Evolutionary conservation across 192 early-diverging fungal species (phyloP).

Genomic region (Coemansia sp.): DNA sequence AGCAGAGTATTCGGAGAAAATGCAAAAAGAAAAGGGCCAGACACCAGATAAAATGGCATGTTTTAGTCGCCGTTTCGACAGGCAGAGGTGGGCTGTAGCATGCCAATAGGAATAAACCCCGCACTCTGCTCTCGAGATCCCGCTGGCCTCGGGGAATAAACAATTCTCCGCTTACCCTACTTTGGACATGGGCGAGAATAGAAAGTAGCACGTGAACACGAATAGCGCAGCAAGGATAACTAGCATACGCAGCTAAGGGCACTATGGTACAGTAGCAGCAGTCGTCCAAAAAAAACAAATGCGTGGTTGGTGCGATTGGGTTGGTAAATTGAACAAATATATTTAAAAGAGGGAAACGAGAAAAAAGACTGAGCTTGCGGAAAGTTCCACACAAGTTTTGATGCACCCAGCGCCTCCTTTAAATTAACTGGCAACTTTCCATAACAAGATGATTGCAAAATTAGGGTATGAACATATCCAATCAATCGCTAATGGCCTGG

Average conservation of each 20-base stretch:
- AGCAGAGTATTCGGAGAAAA: neutral
- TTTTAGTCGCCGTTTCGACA: neutral
- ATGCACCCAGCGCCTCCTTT: neutral
- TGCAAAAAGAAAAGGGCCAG: neutral
- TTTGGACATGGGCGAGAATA: conserved; percentile 6
- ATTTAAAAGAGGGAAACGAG: neutral
- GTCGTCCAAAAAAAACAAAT: neutral
- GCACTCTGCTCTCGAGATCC: neutral
- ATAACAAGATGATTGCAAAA: too few species aligned
- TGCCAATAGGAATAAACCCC: conserved; percentile 8
- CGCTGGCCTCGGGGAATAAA: conserved; percentile 1
- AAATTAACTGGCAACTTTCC: too few species aligned
- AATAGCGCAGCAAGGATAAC: neutral
- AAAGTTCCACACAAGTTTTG: neutral
- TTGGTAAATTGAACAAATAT: neutral
- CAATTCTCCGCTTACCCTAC: conserved; percentile 12
- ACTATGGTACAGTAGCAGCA: neutral
- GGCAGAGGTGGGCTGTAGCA: neutral
- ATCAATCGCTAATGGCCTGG: too few species aligned
- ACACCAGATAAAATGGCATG: neutral
- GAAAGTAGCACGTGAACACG: conserved; percentile 7
- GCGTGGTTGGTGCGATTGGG: neutral
- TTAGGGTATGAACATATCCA: too few species aligned
- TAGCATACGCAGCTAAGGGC: neutral
- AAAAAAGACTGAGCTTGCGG: neutral